Percentiles rank a stretch among this genome's conserved stretches.
phyloP scores from a whole-genome alignment of 2,329 filamentous ascomycete genomes.

The Aspergillus sojae region DNA sequence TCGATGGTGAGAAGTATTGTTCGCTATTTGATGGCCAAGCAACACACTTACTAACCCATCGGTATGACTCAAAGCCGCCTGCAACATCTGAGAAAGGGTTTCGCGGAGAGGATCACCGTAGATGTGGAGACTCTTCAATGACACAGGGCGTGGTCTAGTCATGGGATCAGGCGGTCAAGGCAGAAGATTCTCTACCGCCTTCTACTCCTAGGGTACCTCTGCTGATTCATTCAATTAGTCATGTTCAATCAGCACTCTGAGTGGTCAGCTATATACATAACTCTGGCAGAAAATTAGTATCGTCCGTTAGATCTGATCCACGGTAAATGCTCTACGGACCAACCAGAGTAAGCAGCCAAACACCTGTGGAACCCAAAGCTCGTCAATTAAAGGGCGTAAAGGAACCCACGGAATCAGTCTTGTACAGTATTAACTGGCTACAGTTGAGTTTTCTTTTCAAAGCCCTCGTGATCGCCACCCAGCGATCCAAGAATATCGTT shows the following conservation, averaged over 20 bases:
- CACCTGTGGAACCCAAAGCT: neutral
- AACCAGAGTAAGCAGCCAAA: neutral
- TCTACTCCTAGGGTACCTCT: neutral
- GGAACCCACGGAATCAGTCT: neutral
- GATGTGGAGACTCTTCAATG: neutral
- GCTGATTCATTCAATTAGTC: neutral
- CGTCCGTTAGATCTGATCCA: neutral
- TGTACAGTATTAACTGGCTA: neutral
- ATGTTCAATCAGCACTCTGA: rapidly evolving
- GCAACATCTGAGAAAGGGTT: neutral
- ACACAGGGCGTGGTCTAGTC: neutral
- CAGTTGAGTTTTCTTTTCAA: neutral
- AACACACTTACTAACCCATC: neutral
- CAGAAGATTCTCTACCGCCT: neutral
- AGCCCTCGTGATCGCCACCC: neutral
- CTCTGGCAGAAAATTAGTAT: neutral
- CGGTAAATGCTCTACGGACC: neutral
- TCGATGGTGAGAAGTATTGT: neutral
- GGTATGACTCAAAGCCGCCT: neutral
- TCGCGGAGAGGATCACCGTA: neutral
- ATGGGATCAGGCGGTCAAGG: neutral
- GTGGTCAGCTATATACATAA: neutral
- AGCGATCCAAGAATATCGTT: neutral
- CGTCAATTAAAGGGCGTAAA: neutral
- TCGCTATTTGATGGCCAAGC: neutral